Evolutionary conservation across 2,329 filamentous ascomycete genomes (phyloP), one percentile per base, ranked within the genome.

Genomic region (Fusarium citri): DNA sequence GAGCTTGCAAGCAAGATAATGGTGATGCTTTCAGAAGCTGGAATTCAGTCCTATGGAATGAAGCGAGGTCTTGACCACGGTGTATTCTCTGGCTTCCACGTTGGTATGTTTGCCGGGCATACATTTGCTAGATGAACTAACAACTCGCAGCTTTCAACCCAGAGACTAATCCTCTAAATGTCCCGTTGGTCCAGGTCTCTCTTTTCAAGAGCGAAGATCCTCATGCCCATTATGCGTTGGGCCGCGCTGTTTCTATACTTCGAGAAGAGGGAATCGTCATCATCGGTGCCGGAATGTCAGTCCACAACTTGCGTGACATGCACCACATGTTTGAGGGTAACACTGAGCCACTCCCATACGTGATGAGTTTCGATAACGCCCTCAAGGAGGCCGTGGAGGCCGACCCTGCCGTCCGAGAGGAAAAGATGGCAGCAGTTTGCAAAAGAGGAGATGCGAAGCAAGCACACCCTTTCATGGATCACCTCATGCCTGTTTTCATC

Each of bases 281-380:
- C 63, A 87, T 94, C 47, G 87, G 87, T 25, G 91, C 90, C 1
- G 92, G 92, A 14, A 93, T 94, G 91, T 90, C 91, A 1, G 91
- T 92, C 23, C 91, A 92, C 72, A 92, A 92, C 71, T 80, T 92
- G 37, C 83, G 87, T 2, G 87, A 92, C 16, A 81, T 82, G 69
- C 64, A 72, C 25, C 59, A 64, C 43, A 69, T 77, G 71, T 73
- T 68, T 15, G 70, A 74, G 43, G 83, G 82, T 10, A 78, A 83
- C 47, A 78, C 81, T 14, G 59, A 66, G 12, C 85, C 87, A 1
- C 66, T 89, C 72, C 85, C 88, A 14, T 91, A 91, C 73, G 80
- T 86, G 3, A 82, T 84, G 37, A 87, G 84, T 54, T 94, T 94
- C 72, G 88, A 95, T 68, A 84, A 89, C 47, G 88, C 90, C 3